Evolutionary conservation across 2,329 filamentous ascomycete species (phyloP).

Genomic region (Microdochium bolleyi): DNA sequence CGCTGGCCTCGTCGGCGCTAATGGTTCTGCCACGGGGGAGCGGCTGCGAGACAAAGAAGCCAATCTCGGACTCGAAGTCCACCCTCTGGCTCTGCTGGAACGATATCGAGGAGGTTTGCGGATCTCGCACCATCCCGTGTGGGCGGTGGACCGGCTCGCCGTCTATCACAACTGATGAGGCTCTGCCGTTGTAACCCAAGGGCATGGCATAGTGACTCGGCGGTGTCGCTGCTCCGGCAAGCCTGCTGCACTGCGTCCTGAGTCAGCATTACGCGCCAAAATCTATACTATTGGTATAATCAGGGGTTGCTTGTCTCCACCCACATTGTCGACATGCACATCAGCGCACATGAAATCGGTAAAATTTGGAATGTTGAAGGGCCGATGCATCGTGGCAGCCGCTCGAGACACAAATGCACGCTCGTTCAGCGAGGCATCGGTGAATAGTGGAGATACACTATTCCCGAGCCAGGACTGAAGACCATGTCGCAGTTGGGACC

Average conservation of each 20-base stretch:
- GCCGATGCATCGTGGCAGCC: slow-evolving; percentile 17
- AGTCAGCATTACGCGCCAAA: not conserved
- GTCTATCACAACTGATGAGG: not conserved
- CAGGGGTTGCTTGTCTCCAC: not conserved
- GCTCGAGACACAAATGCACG: not conserved
- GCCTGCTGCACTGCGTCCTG: not conserved
- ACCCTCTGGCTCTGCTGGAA: not conserved
- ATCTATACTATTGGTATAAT: not conserved
- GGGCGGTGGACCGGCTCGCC: not conserved
- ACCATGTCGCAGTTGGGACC: not conserved
- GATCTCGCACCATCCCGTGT: not conserved
- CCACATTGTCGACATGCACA: not conserved
- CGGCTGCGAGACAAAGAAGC: not conserved
- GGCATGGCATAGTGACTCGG: not conserved
- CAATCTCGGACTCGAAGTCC: not conserved
- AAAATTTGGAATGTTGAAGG: no score
- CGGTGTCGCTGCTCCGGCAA: not conserved
- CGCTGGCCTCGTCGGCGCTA: not conserved
- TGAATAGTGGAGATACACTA: not conserved
- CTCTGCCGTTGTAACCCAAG: not conserved
- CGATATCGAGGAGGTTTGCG: not conserved
- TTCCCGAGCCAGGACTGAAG: not conserved
- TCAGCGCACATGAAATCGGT: no score
- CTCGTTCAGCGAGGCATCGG: not conserved
- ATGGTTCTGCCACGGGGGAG: not conserved